Evolutionary conservation across 495 filamentous ascomycete species (phyloP).

Genomic region (Stereocaulon alpinum): DNA sequence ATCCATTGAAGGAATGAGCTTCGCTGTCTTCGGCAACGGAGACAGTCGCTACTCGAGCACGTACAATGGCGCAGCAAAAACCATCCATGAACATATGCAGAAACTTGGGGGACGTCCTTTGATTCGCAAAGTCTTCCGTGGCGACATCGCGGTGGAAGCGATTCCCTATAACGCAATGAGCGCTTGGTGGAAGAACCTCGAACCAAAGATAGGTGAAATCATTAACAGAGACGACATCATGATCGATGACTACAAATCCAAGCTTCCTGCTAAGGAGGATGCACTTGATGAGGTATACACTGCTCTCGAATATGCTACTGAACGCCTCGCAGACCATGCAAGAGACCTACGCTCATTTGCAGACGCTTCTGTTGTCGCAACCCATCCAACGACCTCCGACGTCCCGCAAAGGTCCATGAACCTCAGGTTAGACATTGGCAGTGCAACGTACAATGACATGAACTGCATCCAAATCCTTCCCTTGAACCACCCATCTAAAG

Average conservation of each 20-base stretch:
- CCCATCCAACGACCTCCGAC: background rate
- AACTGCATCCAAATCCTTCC: slow-evolving; percentile 17
- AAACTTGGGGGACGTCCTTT: slow-evolving; percentile 12
- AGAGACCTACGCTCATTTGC: background rate
- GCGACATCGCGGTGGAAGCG: slow-evolving; percentile 16
- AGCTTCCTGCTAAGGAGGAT: background rate
- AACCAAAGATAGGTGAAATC: background rate
- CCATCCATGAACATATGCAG: slow-evolving; percentile 9
- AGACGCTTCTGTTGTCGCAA: background rate
- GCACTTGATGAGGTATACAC: background rate
- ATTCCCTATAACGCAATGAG: slow-evolving; percentile 14
- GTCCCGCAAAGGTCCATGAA: background rate
- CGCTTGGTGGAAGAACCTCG: slow-evolving; percentile 16
- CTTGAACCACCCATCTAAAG: slow-evolving; percentile 10
- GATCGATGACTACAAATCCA: background rate
- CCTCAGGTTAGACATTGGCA: slow-evolving; percentile 8
- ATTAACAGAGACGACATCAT: background rate
- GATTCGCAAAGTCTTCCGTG: slow-evolving; percentile 8
- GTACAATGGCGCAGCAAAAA: slow-evolving; percentile 21
- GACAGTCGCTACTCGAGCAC: slow-evolving; percentile 22
- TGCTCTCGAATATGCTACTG: background rate
- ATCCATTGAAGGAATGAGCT: slow-evolving; percentile 6
- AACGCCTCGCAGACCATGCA: background rate
- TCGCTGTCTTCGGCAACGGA: slow-evolving; percentile 21
- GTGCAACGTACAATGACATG: slow-evolving; percentile 12